Base-by-base conservation (phyloP, 306 rosid species). In the Corylus avellana region DNA sequence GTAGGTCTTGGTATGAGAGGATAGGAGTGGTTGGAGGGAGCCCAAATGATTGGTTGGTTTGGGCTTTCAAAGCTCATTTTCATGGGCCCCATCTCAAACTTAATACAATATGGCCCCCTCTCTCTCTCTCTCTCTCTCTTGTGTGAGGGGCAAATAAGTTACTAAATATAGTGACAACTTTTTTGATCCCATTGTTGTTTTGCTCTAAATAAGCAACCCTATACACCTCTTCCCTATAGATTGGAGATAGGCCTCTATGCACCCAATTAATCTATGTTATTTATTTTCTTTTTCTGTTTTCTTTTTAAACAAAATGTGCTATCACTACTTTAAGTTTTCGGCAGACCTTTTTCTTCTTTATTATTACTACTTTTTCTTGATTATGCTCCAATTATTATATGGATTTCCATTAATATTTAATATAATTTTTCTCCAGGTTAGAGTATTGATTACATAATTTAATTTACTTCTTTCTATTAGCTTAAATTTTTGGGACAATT, bases 71-170 rank as follows among this genome's bases (percentile, higher is more conserved):
- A 39, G 18, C 81, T 64, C 61, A 57, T 76, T 79, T 46, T 75
- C 29, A 7, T 12, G 86, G 89, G 79, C n/a, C 86, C 91, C 88
- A 80, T 72, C 14, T 61, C 9, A 51, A 72, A 75, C 46, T 61
- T 1, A 8, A 42, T 22, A 32, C 48, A 75, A 32, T 39, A 42
- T 13, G 67, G 27, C 35, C 68, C 48, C 32, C 51, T 5, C 20
- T 2, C 69, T 56, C 48, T 32, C 35, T 50, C 9, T 8, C 20
- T 18, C 63, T 20, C 32, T 32, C 35, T 32, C 2, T 1, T 22
- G 25, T 22, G 84, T 77, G 84, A 81, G 91, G 94, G 84, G 84
- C 86, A 81, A 61, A 35, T 49, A 78, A 73, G 77, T 83, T 85
- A 67, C 96, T 72, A 79, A 76, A 82, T 78, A 82, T 74, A 70